Evolutionary conservation across 208 protist genomes (phyloP), one percentile per base, ranked within the genome.

Genomic region (Leishmania braziliensis): DNA sequence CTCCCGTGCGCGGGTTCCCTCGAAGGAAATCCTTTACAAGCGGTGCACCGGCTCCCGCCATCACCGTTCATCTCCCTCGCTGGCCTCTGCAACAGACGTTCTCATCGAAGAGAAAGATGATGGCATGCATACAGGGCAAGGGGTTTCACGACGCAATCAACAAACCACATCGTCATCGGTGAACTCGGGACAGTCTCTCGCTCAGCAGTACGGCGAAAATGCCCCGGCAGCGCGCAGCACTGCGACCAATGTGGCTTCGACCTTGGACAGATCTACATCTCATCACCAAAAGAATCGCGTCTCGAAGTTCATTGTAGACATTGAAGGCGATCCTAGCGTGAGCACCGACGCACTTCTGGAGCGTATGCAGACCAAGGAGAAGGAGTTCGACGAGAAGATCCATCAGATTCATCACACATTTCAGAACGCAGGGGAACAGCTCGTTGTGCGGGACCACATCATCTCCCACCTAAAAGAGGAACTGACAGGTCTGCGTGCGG

Each of bases 401-500:
- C 77, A 88, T n/a, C 88, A 90, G 29, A 93, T 97, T 74, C 90
- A 96, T 70, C 74, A 93, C 69, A 96, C 90, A 36, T 93, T 97
- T 33, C 80, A 87, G 58, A 88, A 84, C 70, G 94, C 93, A 20
- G 90, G 91, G 20, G 88, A 87, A 73, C 89, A 93, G 56, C 86
- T 93, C 36, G 84, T 89, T 20, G 77, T 91, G 66, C 91, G 92
- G 2, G 92, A 97, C 79, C 72, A 84, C 69, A 89, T 96, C 43
- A 97, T 97, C 83, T 84, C 89, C 50, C 82, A 65, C 18, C 88
- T 97, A 58, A 88, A 91, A 76, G 80, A 82, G 5, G 91, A 97
- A 58, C 82, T 97, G 33, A 79, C 79, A 2, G 50, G 60, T 9
- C 80, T 94, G 70, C 88, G 87, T 12, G 39, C 43, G 29, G 84